Conservation (phyloP, 2,329 filamentous ascomycete species). For the Phialocephala sp. region DNA sequence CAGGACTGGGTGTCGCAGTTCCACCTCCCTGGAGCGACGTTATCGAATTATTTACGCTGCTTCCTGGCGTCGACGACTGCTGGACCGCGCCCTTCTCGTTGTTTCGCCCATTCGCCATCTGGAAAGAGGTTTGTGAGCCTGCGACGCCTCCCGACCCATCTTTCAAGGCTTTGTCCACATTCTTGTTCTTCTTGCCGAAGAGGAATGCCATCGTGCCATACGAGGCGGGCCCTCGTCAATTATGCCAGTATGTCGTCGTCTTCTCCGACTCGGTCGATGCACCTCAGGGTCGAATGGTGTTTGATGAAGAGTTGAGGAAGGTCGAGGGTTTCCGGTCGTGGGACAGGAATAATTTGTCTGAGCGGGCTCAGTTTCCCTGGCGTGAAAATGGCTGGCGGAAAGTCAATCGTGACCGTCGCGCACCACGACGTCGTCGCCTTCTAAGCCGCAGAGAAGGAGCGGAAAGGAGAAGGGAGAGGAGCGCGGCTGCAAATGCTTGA, state of each 20-base stretch:
- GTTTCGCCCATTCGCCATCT: conserved; percentile 50
- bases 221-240: conserved; percentile 37
- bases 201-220: conserved; percentile 73
- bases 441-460: conserved; percentile 7
- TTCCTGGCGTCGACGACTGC: conserved; percentile 73
- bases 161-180: conserved; percentile 62
- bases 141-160: conserved; percentile 37
- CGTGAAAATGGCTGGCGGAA: conserved; percentile 24
- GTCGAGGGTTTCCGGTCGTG: conserved; percentile 1
- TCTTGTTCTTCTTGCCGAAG: conserved; percentile 76
- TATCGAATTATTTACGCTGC: conserved; percentile 55
- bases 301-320: conserved; percentile 8
- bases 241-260: conserved; percentile 32
- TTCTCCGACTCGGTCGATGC: not conserved
- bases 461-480: not conserved
- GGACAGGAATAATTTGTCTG: conserved; percentile 20
- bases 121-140: conserved; percentile 52
- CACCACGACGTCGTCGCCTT: not conserved
- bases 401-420: not conserved
- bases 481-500: not conserved
- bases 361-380: conserved; percentile 13
- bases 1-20: conserved; percentile 41
- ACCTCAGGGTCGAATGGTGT: conserved; percentile 3
- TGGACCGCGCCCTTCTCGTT: conserved; percentile 61
- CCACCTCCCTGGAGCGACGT: conserved; percentile 64